Evolutionary conservation across 164 flowering plant genomes (phyloP), one percentile per base, ranked within the genome.

Genomic region (Kalanchoe fedtschenkoi): DNA sequence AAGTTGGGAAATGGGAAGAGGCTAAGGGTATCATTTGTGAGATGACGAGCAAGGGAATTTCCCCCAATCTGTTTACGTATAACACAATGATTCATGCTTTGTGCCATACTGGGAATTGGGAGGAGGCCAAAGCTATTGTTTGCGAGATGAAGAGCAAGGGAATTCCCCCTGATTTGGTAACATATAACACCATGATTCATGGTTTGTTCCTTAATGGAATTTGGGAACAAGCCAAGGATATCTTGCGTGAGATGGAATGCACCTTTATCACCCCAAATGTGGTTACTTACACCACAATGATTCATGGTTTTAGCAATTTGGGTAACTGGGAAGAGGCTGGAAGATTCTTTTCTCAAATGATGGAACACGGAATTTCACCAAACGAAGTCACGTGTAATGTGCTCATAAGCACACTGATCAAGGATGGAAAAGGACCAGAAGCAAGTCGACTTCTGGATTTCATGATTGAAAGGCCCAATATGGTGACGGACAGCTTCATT

Each of bases 301-400:
- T 51, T 51, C 56, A 51, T 13, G 56, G 32, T 26, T 51, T 26
- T 51, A 24, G 56, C 32, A 26, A 51, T 32, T 24, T 51, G 56
- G 56, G 56, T 51, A 51, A 51, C 22, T 54, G 57, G 61, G 61
- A 64, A 44, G 60, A 64, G 24, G 66, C 61, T 10, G 37, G 24
- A 34, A n/a, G 21, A 28, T 22, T 16, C 9, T 64, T 64, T 55
- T 32, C 41, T 22, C 37, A 64, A 64, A 55, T 37, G 33, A 24
- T 21, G 14, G 58, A 26, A 30, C 33, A 54, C 14, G 66, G 66
- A 14, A 37, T 64, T 43, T 43, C 22, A 6, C 66, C 66, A 14
- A 59, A 64, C 43, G 37, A 11, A 26, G 34, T 64, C 30, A 39
- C 51, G 0, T 51, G 56, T 51, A 51, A 51, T 51, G 33, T 51